Conservation (phyloP, 352 stramenopile species). For the Pilasporangium apinafurcum region DNA sequence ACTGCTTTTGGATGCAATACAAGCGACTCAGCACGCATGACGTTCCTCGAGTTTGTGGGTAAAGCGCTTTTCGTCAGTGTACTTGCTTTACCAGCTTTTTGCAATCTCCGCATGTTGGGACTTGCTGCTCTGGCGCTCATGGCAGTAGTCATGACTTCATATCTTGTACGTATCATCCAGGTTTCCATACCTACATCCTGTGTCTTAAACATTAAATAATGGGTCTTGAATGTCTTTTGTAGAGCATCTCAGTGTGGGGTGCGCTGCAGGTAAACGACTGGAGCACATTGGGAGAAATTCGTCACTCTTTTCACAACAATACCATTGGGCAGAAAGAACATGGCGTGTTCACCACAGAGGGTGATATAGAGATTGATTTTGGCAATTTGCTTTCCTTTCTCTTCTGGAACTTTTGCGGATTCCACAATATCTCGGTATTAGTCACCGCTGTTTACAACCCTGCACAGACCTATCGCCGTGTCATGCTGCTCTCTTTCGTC, state of each 20-base stretch:
- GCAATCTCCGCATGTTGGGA: conserved; percentile 29
- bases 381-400: conserved; percentile 21
- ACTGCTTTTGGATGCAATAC: conserved; percentile 15
- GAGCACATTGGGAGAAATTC: conserved; percentile 23
- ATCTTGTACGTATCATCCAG: conserved; percentile 14
- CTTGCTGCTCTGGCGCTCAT: conserved; percentile 19
- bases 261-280: conserved; percentile 21
- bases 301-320: conserved; percentile 16
- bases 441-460: conserved; percentile 32
- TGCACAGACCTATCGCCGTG: conserved; percentile 21
- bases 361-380: conserved; percentile 11
- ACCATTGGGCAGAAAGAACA: no score
- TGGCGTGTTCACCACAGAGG: no score
- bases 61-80: conserved; percentile 45
- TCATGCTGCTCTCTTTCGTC: conserved; percentile 27
- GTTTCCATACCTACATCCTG: neutral
- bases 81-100: conserved; percentile 39
- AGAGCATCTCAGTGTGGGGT: conserved; percentile 34
- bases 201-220: neutral
- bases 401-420: conserved; percentile 52
- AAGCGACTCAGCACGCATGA: conserved; percentile 8
- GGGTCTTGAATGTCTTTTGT: neutral
- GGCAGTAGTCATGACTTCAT: conserved; percentile 27
- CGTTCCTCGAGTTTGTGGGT: conserved; percentile 31
- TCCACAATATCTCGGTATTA: conserved; percentile 50